Evolutionary conservation across 495 filamentous ascomycete species (phyloP).

Genomic region (Penicillium robsamsonii): DNA sequence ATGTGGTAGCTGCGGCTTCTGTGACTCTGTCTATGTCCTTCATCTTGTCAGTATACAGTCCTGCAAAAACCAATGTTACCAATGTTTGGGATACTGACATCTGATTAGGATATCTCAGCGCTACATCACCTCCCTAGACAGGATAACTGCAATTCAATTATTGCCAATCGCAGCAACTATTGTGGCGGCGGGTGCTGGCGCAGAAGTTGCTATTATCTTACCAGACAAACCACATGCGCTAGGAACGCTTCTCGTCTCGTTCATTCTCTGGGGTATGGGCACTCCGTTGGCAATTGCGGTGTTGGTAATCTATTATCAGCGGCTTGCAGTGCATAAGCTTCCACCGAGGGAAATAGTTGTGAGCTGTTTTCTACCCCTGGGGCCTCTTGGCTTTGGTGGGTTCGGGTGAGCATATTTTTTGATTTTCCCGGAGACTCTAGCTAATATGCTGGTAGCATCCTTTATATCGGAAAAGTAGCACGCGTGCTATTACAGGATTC

Average conservation of each 20-base stretch:
- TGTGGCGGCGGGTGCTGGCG: constrained; percentile 45
- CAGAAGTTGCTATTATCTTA: constrained; percentile 36
- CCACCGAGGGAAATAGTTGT: constrained; percentile 48
- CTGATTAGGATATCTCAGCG: constrained; percentile 35
- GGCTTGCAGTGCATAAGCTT: constrained; percentile 44
- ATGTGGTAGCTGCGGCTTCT: constrained; percentile 37
- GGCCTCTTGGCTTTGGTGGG: constrained; percentile 48
- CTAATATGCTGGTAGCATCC: constrained; percentile 26
- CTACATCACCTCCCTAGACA: constrained; percentile 36
- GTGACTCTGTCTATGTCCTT: constrained; percentile 44
- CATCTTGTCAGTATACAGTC: constrained; percentile 32
- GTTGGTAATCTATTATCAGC: constrained; percentile 50
- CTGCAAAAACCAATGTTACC: too few relatives aligned
- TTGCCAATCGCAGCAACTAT: constrained; percentile 48
- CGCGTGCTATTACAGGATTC: constrained; percentile 28
- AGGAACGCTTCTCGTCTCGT: constrained; percentile 43
- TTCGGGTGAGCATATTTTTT: constrained; percentile 31
- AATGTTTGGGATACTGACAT: not conserved
- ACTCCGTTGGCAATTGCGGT: constrained; percentile 42
- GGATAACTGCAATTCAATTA: constrained; percentile 46
- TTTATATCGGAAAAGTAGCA: constrained; percentile 45
- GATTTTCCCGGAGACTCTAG: not conserved
- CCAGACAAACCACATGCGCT: constrained; percentile 26
- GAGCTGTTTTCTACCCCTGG: constrained; percentile 46
- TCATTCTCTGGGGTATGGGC: constrained; percentile 47